Percentiles rank a stretch among this genome's conserved stretches.
These are phyloP conservation scores for Linderniella brevidens DNA, from an alignment of 257 asterid genomes.

Conservation along the genomic window DNA sequence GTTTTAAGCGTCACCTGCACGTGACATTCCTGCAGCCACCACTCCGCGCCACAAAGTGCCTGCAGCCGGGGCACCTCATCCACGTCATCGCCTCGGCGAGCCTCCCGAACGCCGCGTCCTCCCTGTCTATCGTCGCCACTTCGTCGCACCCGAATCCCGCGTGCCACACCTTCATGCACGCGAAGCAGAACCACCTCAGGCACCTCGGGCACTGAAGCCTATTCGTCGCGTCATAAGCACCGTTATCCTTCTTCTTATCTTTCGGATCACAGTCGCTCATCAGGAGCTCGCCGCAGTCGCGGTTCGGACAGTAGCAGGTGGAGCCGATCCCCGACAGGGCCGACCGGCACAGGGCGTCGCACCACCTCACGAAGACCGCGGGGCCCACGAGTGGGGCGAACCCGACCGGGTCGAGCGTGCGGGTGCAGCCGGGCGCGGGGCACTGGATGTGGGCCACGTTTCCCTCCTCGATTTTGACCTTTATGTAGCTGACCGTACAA, in stretches of 20 bases:
- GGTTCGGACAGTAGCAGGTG: constrained; percentile 40
- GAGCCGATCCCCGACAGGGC: constrained; percentile 18
- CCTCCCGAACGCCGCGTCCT: constrained; percentile 36
- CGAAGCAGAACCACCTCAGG: constrained; percentile 34
- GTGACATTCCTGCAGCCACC: constrained; percentile 37
- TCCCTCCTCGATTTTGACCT: constrained; percentile 40
- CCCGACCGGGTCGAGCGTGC: constrained; percentile 46
- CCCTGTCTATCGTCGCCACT: constrained; percentile 25
- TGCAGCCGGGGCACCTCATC: constrained; percentile 60
- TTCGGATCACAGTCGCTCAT: constrained; percentile 58
- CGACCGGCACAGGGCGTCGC: constrained; percentile 44
- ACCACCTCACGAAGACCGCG: constrained; percentile 46
- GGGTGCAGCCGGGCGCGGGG: constrained; percentile 37
- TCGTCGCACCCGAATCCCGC: constrained; percentile 46
- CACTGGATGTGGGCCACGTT: constrained; percentile 31
- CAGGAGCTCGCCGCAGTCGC: constrained; percentile 28
- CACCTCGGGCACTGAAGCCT: constrained; percentile 34
- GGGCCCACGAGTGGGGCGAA: constrained; percentile 32
- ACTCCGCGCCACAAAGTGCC: constrained; percentile 39
- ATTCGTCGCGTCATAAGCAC: neutral
- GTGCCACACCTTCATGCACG: constrained; percentile 42
- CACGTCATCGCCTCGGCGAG: constrained; percentile 38
- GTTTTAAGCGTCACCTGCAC: constrained; percentile 71
- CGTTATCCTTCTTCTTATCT: constrained; percentile 20
- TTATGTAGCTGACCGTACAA: constrained; percentile 47